Conservation (phyloP, 2,329 filamentous ascomycete species). For the Alternaria conjuncta region DNA sequence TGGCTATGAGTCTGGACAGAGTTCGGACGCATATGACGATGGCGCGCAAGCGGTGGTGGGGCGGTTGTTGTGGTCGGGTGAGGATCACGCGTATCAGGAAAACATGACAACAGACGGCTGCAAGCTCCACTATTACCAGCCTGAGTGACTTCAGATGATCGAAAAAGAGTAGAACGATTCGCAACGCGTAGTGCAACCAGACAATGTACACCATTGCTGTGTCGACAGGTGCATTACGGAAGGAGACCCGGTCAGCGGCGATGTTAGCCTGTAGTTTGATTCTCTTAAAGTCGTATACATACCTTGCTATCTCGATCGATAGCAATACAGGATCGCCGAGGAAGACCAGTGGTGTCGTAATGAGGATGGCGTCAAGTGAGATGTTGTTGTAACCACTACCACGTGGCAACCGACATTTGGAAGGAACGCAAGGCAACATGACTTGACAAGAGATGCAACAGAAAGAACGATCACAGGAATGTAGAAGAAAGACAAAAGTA, state of each 20-base stretch:
- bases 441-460: background rate
- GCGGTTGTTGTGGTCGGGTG: conserved; percentile 10
- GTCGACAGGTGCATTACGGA: conserved; percentile 6
- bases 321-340: background rate
- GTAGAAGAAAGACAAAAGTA: background rate
- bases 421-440: conserved; percentile 9
- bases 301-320: background rate
- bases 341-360: background rate
- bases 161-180: background rate
- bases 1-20: conserved; percentile 1
- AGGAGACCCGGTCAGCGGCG: background rate
- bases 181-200: conserved; percentile 10
- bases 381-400: conserved; percentile 1
- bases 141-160: conserved; percentile 8
- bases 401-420: background rate
- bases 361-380: background rate
- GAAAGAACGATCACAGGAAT: background rate
- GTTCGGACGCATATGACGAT: conserved; percentile 5
- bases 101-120: conserved; percentile 11
- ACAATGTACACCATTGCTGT: conserved; percentile 15
- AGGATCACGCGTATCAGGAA: conserved; percentile 16
- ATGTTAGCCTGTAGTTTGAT: background rate
- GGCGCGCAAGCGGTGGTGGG: background rate
- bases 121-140: conserved; percentile 13
- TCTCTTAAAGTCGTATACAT: background rate